phyloP scores from a whole-genome alignment of 306 rosid genomes.

The Acacia confusa region DNA sequence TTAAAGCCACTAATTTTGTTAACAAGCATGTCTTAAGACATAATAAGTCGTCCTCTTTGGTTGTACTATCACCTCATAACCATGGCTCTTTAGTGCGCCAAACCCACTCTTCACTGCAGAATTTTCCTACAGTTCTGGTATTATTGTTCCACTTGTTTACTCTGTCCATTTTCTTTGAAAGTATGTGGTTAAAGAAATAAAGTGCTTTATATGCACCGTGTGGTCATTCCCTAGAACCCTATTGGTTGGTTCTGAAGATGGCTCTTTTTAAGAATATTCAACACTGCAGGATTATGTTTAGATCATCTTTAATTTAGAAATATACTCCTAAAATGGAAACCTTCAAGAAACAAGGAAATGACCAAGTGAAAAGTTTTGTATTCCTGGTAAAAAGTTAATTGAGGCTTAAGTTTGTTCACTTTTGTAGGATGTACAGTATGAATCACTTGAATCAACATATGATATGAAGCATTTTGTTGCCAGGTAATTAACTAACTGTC shows the following conservation, averaged over 20 bases:
- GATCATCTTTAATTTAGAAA: constrained; percentile 2
- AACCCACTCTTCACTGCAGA: neutral
- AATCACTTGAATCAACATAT: constrained; percentile 63
- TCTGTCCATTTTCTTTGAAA: neutral
- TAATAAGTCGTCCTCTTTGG: neutral
- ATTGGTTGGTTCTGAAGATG: constrained; percentile 21
- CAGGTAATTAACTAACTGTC: constrained; percentile 47
- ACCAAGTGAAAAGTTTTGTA: neutral
- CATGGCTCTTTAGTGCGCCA: neutral
- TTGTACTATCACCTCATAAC: neutral
- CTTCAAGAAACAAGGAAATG: neutral
- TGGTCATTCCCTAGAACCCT: neutral
- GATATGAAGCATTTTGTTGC: constrained; percentile 65
- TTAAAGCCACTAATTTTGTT: neutral
- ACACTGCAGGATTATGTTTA: neutral
- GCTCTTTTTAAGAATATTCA: neutral
- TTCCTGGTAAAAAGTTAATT: neutral
- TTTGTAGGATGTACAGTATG: constrained; percentile 78
- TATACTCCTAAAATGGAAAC: neutral
- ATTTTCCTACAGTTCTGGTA: neutral
- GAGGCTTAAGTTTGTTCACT: neutral
- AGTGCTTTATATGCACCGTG: neutral
- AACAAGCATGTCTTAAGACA: neutral
- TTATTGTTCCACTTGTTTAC: neutral
- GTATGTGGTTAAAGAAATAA: constrained; percentile 3